Evolutionary conservation across 2,329 filamentous ascomycete genomes (phyloP).

Genomic region (Amauroascus niger): DNA sequence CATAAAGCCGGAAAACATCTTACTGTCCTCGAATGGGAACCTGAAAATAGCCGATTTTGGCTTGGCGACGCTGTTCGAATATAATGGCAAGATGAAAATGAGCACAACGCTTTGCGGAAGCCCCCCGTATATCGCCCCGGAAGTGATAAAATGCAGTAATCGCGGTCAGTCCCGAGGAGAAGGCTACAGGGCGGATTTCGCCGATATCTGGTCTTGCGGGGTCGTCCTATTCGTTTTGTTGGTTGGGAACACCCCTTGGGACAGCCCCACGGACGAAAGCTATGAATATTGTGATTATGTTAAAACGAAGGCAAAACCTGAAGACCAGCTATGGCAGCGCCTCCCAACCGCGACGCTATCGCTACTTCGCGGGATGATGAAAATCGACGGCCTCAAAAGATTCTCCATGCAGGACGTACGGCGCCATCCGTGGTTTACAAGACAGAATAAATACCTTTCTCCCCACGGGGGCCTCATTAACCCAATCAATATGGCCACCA

Average conservation of each 20-base stretch:
- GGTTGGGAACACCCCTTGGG: slow-evolving; percentile 96
- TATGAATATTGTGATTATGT: slow-evolving; percentile 89
- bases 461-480: slow-evolving; percentile 65
- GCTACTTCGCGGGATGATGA: slow-evolving; percentile 87
- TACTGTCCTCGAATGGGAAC: slow-evolving; percentile 73
- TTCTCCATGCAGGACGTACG: slow-evolving; percentile 83
- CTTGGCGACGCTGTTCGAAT: slow-evolving; percentile 84
- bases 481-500: slow-evolving; percentile 75
- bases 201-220: slow-evolving; percentile 95
- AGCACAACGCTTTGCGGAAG: slow-evolving; percentile 89
- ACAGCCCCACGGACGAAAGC: slow-evolving; percentile 74
- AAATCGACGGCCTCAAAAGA: slow-evolving; percentile 60
- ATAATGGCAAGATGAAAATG: slow-evolving; percentile 70
- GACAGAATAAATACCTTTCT: slow-evolving; percentile 66
- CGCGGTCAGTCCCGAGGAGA: slow-evolving; percentile 39
- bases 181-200: slow-evolving; percentile 57
- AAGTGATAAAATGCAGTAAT: slow-evolving; percentile 56
- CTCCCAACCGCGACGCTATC: slow-evolving; percentile 67
- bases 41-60: slow-evolving; percentile 96
- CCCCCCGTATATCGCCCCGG: slow-evolving; percentile 93
- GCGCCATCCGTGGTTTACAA: slow-evolving; percentile 89
- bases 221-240: slow-evolving; percentile 95
- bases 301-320: slow-evolving; percentile 65
- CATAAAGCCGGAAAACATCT: slow-evolving; percentile 89
- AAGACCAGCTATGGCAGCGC: slow-evolving; percentile 75